phyloP scores from a whole-genome alignment of 164 flowering plant genomes.

The Dillenia suffruticosa region DNA sequence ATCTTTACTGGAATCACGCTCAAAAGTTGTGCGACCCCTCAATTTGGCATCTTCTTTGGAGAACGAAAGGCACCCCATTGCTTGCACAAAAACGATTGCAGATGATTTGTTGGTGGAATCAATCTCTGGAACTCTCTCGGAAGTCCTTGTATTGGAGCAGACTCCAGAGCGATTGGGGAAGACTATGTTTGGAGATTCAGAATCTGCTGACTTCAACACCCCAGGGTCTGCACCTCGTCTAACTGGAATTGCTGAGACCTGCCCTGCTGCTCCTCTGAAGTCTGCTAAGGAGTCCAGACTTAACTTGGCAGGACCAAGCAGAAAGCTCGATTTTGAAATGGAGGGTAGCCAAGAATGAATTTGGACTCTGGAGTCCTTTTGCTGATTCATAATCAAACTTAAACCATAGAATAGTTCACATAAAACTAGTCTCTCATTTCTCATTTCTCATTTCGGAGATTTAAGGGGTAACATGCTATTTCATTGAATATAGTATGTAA shows the following conservation, averaged over 20 bases:
- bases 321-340: constrained; percentile 35
- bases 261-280: constrained; percentile 49
- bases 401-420: too few species aligned
- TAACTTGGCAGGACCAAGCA: constrained; percentile 22
- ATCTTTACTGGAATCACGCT: constrained; percentile 7
- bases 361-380: too few species aligned
- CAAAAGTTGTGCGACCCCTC: constrained; percentile 26
- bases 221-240: constrained; percentile 16
- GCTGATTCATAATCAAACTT: too few species aligned
- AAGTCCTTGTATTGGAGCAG: constrained; percentile 22
- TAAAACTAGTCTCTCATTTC: too few species aligned
- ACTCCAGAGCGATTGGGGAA: constrained; percentile 18
- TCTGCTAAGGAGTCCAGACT: neutral
- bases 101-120: constrained; percentile 31
- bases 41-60: constrained; percentile 16
- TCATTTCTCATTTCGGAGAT: too few species aligned
- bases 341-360: too few species aligned
- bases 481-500: too few species aligned
- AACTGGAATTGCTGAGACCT: constrained; percentile 35
- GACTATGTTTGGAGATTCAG: constrained; percentile 1
- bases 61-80: neutral
- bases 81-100: constrained; percentile 8
- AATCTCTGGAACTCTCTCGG: constrained; percentile 26
- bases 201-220: constrained; percentile 14
- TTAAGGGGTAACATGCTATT: too few species aligned